These are phyloP conservation scores for Candida glucosophila DNA, from an alignment of 1,139 yeast species.

Conservation along the genomic window DNA sequence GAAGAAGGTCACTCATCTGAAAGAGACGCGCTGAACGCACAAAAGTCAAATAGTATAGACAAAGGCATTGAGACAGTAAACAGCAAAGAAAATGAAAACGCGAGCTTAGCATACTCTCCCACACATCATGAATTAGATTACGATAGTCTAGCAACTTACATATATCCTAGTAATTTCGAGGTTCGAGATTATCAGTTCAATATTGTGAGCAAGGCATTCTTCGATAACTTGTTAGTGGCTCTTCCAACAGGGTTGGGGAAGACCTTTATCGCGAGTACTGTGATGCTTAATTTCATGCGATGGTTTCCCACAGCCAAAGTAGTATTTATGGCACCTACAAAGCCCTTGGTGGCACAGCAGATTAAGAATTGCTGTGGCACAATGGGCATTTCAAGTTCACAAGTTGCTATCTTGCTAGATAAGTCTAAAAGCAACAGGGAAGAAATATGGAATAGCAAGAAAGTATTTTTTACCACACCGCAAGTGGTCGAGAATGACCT, in stretches of 20 bases:
- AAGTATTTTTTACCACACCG: slow-evolving; percentile 91
- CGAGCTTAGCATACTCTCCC: slow-evolving; percentile 17
- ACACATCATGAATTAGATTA: slow-evolving; percentile 46
- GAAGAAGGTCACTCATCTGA: too few species aligned
- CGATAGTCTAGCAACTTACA: slow-evolving; percentile 39
- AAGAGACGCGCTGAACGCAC: too few species aligned
- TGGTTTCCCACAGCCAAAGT: slow-evolving; percentile 79
- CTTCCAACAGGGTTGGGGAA: slow-evolving; percentile 97
- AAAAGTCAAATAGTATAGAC: too few species aligned
- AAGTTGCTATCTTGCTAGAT: slow-evolving; percentile 78
- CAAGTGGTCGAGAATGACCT: slow-evolving; percentile 93
- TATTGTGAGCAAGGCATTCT: slow-evolving; percentile 66
- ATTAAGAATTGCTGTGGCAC: slow-evolving; percentile 86
- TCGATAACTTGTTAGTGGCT: slow-evolving; percentile 73
- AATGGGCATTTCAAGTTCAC: slow-evolving; percentile 70
- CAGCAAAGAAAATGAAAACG: too few species aligned
- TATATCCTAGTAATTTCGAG: slow-evolving; percentile 82
- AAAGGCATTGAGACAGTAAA: too few species aligned
- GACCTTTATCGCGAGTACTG: slow-evolving; percentile 91
- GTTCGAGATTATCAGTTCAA: slow-evolving; percentile 82
- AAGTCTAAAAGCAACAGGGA: slow-evolving; percentile 56
- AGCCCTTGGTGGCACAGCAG: slow-evolving; percentile 97
- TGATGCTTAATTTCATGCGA: slow-evolving; percentile 79
- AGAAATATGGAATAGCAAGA: slow-evolving; percentile 64
- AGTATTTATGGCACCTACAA: slow-evolving; percentile 93